These are phyloP conservation scores for Metschnikowia vanudenii DNA, from an alignment of 805 yeast species.

Conservation along the genomic window DNA sequence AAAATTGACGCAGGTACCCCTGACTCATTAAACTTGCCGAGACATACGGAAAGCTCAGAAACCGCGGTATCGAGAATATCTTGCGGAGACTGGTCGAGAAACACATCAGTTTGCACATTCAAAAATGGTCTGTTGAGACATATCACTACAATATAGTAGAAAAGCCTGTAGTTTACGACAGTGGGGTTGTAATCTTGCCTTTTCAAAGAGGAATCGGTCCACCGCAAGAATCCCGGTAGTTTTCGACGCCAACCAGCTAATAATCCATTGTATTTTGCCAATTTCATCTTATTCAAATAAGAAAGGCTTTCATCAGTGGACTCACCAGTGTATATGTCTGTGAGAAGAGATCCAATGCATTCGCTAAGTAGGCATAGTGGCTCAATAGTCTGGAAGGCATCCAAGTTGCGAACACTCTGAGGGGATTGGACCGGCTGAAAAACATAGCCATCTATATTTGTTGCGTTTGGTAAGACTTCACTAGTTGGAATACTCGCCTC, in stretches of 20 bases:
- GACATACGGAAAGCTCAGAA: conserved; percentile 16
- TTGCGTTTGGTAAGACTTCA: conserved; percentile 18
- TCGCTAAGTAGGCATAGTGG: conserved; percentile 20
- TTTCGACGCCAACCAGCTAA: conserved; percentile 16
- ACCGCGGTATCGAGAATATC: conserved; percentile 16
- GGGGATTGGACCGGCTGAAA: conserved; percentile 12
- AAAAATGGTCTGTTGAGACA: conserved; percentile 19
- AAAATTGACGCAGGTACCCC: conserved; percentile 15
- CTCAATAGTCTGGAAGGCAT: conserved; percentile 17
- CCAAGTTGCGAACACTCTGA: conserved; percentile 12
- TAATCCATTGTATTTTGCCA: conserved; percentile 13
- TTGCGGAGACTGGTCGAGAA: conserved; percentile 9
- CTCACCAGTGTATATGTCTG: conserved; percentile 18
- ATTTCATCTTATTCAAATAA: conserved; percentile 12
- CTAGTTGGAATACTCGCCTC: conserved; percentile 21
- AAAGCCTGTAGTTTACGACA: conserved; percentile 17
- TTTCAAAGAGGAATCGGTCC: conserved; percentile 14
- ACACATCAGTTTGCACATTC: conserved; percentile 9
- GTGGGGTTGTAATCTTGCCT: conserved; percentile 19
- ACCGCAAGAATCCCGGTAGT: conserved; percentile 15
- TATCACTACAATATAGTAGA: conserved; percentile 19
- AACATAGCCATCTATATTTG: conserved; percentile 16
- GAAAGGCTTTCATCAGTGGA: conserved; percentile 13
- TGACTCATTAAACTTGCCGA: conserved; percentile 13
- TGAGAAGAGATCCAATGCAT: conserved; percentile 18